These are phyloP conservation scores for Hypoxylon cercidicola DNA, from an alignment of 495 filamentous ascomycete genomes.

Conservation along the genomic window DNA sequence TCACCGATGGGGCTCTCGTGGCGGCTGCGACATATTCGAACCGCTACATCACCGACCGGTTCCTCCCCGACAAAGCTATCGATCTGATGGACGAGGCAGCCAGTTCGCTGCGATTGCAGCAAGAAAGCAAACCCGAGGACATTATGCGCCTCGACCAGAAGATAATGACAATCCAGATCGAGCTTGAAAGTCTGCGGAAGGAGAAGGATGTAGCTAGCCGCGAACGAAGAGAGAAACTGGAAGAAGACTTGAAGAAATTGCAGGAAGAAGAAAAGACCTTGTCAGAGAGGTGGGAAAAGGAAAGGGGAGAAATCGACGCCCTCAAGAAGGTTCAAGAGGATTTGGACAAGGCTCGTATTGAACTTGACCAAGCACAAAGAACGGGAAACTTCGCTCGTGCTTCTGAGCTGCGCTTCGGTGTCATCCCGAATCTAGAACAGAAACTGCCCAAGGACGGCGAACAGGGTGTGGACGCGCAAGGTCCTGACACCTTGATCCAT, in stretches of 20 bases:
- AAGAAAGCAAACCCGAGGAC: conserved; percentile 95
- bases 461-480: conserved; percentile 47
- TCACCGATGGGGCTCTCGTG: conserved; percentile 91
- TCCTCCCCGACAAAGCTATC: conserved; percentile 95
- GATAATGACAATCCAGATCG: conserved; percentile 97
- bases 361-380: conserved; percentile 87
- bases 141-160: conserved; percentile 90
- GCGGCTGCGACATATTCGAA: conserved; percentile 93
- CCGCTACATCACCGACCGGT: conserved; percentile 95
- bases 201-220: conserved; percentile 89
- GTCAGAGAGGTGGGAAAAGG: conserved; percentile 88
- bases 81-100: conserved; percentile 97
- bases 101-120: conserved; percentile 87
- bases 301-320: conserved; percentile 81
- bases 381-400: conserved; percentile 92
- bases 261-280: conserved; percentile 74
- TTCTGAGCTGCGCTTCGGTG: conserved; percentile 85
- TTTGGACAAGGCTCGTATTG: conserved; percentile 82
- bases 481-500: conserved; percentile 75
- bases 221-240: conserved; percentile 87
- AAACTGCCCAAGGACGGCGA: conserved; percentile 82
- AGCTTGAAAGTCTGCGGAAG: conserved; percentile 93
- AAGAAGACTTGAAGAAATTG: conserved; percentile 75
- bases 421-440: conserved; percentile 80
- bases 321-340: conserved; percentile 88